Conservation (phyloP, 345 rosid species). For the Citrus trifoliata region DNA sequence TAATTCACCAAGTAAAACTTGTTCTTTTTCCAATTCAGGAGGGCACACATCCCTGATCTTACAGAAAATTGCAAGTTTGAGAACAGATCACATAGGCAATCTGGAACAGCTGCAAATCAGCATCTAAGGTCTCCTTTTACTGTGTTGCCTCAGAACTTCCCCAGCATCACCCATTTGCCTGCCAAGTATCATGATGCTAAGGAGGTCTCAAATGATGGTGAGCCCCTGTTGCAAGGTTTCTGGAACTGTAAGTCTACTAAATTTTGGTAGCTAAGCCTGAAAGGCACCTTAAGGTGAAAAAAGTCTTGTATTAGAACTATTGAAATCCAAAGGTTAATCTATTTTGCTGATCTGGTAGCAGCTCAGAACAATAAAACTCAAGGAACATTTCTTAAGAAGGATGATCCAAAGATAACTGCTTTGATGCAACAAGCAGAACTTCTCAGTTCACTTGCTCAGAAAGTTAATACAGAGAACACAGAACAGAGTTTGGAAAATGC, state of each 20-base stretch:
- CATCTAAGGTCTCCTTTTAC: conserved; percentile 64
- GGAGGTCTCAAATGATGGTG: conserved; percentile 49
- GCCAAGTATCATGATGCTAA: conserved; percentile 31
- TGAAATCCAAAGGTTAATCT: conserved; percentile 3
- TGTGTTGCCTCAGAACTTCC: conserved; percentile 50
- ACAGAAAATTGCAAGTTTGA: conserved; percentile 39
- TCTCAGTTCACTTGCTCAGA: conserved; percentile 73
- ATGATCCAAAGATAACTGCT: conserved; percentile 75
- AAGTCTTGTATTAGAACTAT: background rate
- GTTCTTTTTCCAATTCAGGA: conserved; percentile 40
- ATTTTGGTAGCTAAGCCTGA: too few relatives aligned
- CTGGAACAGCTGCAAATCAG: conserved; percentile 36
- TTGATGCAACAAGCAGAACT: conserved; percentile 93
- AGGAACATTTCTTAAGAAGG: conserved; percentile 67
- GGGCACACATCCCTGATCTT: conserved; percentile 54
- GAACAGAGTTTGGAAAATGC: conserved; percentile 92
- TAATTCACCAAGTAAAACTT: background rate
- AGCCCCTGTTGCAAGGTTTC: conserved; percentile 2
- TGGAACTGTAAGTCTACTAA: background rate
- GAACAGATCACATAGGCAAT: conserved; percentile 49
- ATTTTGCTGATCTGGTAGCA: conserved; percentile 26
- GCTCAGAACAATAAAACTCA: conserved; percentile 42
- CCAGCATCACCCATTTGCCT: conserved; percentile 18
- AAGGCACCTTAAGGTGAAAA: background rate
- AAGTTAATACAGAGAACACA: conserved; percentile 68